Evolutionary conservation across 805 yeast genomes (phyloP), one percentile per base, ranked within the genome.

Genomic region (Torulaspora maleeae): DNA sequence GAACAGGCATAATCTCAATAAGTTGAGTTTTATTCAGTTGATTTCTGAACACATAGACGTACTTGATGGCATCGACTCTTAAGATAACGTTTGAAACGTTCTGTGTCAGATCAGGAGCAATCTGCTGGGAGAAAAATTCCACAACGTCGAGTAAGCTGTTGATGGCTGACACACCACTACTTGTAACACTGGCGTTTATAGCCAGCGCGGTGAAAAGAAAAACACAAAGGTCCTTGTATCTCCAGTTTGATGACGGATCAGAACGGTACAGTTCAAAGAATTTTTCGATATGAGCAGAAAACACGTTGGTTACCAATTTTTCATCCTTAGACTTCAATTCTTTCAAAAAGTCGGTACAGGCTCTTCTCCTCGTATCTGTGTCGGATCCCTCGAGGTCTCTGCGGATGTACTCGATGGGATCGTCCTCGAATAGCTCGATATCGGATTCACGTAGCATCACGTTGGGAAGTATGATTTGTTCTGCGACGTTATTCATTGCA

Each of bases 321-420:
- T 89, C 89, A 60, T 86, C 81, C 43, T 80, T 82, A 38, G 81
- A 86, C 56, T 89, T 87, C 55, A 93, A 74, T 56, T 88, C 95
- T 50, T 95, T 78, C 54, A 93, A 71, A 59, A 93, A 89, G 58
- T 88, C 97, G 1, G 95, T 86, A n/a, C 97, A 82, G 0, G 96
- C 81, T 55, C 95, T 80, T 66, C 97, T 77, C 66, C 99, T 79
- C 1, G 96, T 83, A 60, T 90, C 98, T 11, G 84, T 78, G 62
- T 91, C 98, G 0, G 95, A 82, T 5, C 98, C 98, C 67, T 95
- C 99, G 37, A 95, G 72, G 65, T 93, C 99, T 50, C 95, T 77
- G 59, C 98, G 78, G 16, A 90, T 90, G 61, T 76, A 93, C 58
- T 87, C 95, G 44, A 93, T 83, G 29, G 99, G 99, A 61, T 93